Base-by-base conservation (phyloP, 345 rosid species). In the Carallia pectinifolia region DNA sequence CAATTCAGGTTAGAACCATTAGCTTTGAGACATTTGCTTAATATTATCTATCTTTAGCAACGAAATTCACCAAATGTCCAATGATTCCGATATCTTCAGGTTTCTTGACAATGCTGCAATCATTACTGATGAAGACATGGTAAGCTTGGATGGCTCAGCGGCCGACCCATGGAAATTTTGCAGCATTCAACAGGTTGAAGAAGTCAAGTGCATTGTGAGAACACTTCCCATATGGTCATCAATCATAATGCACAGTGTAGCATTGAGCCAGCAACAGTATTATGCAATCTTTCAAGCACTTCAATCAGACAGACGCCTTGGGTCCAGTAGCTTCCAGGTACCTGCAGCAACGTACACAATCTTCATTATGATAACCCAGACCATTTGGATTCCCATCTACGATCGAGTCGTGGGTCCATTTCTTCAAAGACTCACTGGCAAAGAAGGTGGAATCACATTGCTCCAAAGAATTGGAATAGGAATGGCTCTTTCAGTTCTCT, bases 151-250 rank as follows among this genome's bases (percentile, higher is more conserved):
- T 9, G 92, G 90, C 0, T 81, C 90, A 1, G 71, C 90, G 1
- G 53, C 50, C 0, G 53, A 85, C 50, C 87, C 90, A 27, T 89
- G 90, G 92, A 83, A 58, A 29, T 85, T 89, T 0, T 89, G 91
- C 48, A 84, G 92, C 80, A 36, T 84, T 66, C 91, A 89, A 39
- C 91, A 89, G 79, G 86, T 85, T 29, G 91, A 89, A 64, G 90
- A 89, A 81, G 82, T 76, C 71, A 89, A 89, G 74, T 89, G 90
- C 31, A 58, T 83, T 68, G 17, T 81, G 52, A 75, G 89, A 23
- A 81, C 87, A 59, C 74, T 89, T 38, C 92, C 92, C 19, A 79
- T 89, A 66, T 87, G 92, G 95, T 67, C 79, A 38, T 68, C 90
- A 0, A 81, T 85, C 17, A 76, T 83, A 19, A 40, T 89, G 4